Percentiles rank a stretch among this genome's conserved stretches.
Evolutionary conservation across 2,329 filamentous ascomycete genomes (phyloP).

Genomic region (Taxawa tesnikishii): DNA sequence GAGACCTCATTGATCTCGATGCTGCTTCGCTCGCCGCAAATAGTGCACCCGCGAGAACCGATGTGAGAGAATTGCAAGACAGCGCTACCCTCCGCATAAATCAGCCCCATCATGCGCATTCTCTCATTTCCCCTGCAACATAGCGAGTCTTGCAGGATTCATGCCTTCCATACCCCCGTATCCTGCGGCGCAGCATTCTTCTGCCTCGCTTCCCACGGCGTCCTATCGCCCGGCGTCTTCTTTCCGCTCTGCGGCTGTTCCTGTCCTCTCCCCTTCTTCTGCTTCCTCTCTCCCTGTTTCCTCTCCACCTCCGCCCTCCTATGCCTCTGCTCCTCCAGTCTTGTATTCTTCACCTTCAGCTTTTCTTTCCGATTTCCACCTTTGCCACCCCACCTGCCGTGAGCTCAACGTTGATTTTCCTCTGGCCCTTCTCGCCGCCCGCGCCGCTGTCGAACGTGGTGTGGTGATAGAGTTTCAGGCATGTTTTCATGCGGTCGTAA

Average conservation of each 20-base stretch:
- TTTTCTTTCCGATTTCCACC: slow-evolving; percentile 59
- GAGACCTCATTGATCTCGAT: too few relatives aligned
- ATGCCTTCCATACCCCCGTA: slow-evolving; percentile 15
- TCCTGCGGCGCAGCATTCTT: slow-evolving; percentile 6
- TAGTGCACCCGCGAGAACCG: too few relatives aligned
- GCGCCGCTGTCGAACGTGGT: slow-evolving; percentile 51
- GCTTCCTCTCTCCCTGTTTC: slow-evolving; percentile 30
- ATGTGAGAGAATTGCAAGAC: slow-evolving; percentile 3
- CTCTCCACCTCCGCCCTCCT: slow-evolving; percentile 36
- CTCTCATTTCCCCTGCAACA: slow-evolving; percentile 7
- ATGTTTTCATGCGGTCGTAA: slow-evolving; percentile 85
- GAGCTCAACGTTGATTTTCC: slow-evolving; percentile 86
- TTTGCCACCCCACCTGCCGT: slow-evolving; percentile 83
- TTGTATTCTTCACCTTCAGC: slow-evolving; percentile 75
- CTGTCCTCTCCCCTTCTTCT: slow-evolving; percentile 21
- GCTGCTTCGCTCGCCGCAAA: too few relatives aligned
- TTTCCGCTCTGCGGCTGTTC: slow-evolving; percentile 17
- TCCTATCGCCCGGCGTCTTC: slow-evolving; percentile 12
- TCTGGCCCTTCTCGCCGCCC: slow-evolving; percentile 35
- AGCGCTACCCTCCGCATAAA: neutral
- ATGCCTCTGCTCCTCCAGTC: slow-evolving; percentile 59
- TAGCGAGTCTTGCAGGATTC: slow-evolving; percentile 21
- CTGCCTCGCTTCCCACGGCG: neutral
- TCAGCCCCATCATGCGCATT: slow-evolving; percentile 1
- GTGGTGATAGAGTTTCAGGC: slow-evolving; percentile 83